Base-by-base conservation (phyloP, 2,329 filamentous ascomycete species). In the Cryphonectria naterciae region DNA sequence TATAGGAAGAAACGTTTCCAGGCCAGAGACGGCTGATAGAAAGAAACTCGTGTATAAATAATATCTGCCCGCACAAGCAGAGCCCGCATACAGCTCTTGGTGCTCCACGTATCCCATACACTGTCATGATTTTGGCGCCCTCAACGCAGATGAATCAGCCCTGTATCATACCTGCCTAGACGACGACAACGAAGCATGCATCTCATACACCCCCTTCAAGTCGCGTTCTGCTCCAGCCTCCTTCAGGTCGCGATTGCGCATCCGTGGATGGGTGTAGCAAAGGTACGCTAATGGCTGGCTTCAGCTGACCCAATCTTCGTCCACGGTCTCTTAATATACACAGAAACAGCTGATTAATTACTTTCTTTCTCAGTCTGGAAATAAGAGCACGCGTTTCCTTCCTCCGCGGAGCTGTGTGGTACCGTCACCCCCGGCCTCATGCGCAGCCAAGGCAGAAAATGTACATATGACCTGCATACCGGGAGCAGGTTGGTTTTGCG, bases 401-500 rank as follows among this genome's bases (percentile, higher is more conserved):
- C 8, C 37, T 28, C 3, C 22, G 1, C 32, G 32, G 32, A 35
- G 4, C 32, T 66, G 64, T 35, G 13, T 25, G 43, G 49, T 54
- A 8, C 64, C 64, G 41, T 5, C 46, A 15, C 15, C 17, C 28
- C 64, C 64, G 13, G 19, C 32, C 11, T 54, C 28, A 19, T 66
- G 64, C 22, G n/a, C 46, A 7, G 32, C 46, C 10, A 66, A 35
- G 35, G 28, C n/a, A 11, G 10, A 39, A 13, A 49, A 15, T 28
- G 64, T 49, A 28, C 49, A 66, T 35, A 56, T 66, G 43, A 54
- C 49, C 10, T 66, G 64, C 64, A 54, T 66, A 13, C 64, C 64
- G n/a, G 64, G 64, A 17, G 64, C 39, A 49, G 46, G 46, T 15
- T 66, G 64, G 64, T 66, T 66, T 25, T 66, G 64, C 32, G 32